These are phyloP conservation scores for Yamadazyma insecticola DNA, from an alignment of 805 yeast species.

Conservation along the genomic window DNA sequence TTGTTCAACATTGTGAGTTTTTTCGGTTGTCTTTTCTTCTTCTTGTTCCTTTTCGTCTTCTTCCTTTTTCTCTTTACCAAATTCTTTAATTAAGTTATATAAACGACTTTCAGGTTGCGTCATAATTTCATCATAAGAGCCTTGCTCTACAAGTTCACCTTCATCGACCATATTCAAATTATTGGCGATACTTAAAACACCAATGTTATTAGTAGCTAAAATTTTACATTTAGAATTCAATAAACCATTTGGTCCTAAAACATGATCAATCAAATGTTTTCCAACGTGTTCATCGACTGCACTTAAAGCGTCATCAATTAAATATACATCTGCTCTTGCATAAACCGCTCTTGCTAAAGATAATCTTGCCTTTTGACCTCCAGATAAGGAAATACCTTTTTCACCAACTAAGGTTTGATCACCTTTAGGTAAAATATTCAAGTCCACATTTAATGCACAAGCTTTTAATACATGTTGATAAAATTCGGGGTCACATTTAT, in stretches of 20 bases:
- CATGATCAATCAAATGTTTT: constrained; percentile 74
- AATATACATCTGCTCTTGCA: constrained; percentile 85
- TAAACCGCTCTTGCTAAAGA: constrained; percentile 95
- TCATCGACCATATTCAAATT: constrained; percentile 63
- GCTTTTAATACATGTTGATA: constrained; percentile 79
- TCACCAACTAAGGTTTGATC: constrained; percentile 94
- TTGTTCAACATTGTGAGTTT: constrained; percentile 19
- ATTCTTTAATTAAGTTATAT: constrained; percentile 54
- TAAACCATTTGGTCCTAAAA: constrained; percentile 77
- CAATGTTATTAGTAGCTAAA: constrained; percentile 82
- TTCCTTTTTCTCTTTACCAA: constrained; percentile 40
- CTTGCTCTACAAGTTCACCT: constrained; percentile 66
- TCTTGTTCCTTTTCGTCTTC: constrained; percentile 10
- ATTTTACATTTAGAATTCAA: constrained; percentile 69
- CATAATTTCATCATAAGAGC: constrained; percentile 52
- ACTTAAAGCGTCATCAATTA: constrained; percentile 88
- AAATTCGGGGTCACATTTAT: constrained; percentile 72
- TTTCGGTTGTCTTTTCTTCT: constrained; percentile 10
- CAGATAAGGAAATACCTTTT: constrained; percentile 92
- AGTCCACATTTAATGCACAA: constrained; percentile 80
- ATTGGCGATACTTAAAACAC: constrained; percentile 74
- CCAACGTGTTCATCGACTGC: constrained; percentile 99
- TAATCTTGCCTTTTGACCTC: constrained; percentile 96
- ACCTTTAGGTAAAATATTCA: constrained; percentile 78
- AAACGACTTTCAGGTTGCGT: constrained; percentile 44